Evolutionary conservation across 768 basidiomycete genomes (phyloP).

Genomic region (Suillus subluteus): DNA sequence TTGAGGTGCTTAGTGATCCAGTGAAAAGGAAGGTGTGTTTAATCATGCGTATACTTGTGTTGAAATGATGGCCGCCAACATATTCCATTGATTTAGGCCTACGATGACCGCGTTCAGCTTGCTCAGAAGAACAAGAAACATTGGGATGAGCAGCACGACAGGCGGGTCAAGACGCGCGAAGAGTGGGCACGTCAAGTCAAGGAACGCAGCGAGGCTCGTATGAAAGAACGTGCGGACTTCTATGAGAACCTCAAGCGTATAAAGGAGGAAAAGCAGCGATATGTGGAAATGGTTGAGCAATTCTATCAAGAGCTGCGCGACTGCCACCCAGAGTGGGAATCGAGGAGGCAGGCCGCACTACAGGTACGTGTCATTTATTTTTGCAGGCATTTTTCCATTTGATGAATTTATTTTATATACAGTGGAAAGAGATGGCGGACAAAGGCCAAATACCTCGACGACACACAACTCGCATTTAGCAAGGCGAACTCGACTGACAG

Average conservation of each 20-base stretch:
- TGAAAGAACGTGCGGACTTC: constrained; percentile 43
- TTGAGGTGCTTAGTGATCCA: constrained; percentile 58
- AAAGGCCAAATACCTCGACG: constrained; percentile 26
- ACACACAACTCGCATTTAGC: constrained; percentile 16
- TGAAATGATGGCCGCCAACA: not conserved
- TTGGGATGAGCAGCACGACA: constrained; percentile 42
- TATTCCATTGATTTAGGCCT: constrained; percentile 38
- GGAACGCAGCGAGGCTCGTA: constrained; percentile 52
- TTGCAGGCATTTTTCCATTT: constrained; percentile 11
- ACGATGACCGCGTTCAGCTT: constrained; percentile 47
- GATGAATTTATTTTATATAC: constrained; percentile 15
- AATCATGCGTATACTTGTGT: not conserved
- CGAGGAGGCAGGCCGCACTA: constrained; percentile 52
- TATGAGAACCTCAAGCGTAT: constrained; percentile 43
- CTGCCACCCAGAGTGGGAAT: constrained; percentile 65
- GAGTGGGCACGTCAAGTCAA: constrained; percentile 57
- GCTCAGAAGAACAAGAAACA: constrained; percentile 27
- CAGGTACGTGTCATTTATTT: constrained; percentile 41
- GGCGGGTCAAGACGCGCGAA: constrained; percentile 51
- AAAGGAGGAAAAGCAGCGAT: constrained; percentile 44
- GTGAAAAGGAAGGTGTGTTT: constrained; percentile 53
- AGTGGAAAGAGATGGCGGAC: constrained; percentile 37
- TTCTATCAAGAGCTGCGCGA: constrained; percentile 59
- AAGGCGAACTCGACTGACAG: not conserved
- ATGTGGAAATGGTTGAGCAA: constrained; percentile 50